Evolutionary conservation across 257 asterid species (phyloP).

Genomic region (Verbena officinalis): DNA sequence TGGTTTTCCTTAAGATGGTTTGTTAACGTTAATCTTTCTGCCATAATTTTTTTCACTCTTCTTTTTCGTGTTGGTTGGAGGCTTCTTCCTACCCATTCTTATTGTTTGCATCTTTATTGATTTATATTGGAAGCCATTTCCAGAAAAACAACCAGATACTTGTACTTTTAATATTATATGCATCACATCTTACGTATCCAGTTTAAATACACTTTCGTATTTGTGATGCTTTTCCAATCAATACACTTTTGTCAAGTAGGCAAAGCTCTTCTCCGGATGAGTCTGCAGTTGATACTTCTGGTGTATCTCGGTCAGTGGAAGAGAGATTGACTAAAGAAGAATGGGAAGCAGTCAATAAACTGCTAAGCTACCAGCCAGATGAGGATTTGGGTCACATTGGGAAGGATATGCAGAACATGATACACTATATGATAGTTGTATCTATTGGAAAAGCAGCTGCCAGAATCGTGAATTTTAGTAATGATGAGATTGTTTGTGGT

Average conservation of each 20-base stretch:
- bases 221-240: slow-evolving; percentile 19
- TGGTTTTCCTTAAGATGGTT: slow-evolving; percentile 95
- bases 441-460: slow-evolving; percentile 92
- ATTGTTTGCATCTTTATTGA: slow-evolving; percentile 11
- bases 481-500: slow-evolving; percentile 89
- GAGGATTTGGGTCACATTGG: slow-evolving; percentile 74
- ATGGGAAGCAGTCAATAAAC: slow-evolving; percentile 95
- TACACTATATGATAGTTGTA: slow-evolving; percentile 70
- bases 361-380: slow-evolving; percentile 90
- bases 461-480: slow-evolving; percentile 67
- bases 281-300: slow-evolving; percentile 52
- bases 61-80: slow-evolving; percentile 5
- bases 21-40: slow-evolving; percentile 34
- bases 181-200: slow-evolving; percentile 19
- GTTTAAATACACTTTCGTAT: slow-evolving; percentile 12
- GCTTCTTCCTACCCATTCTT: slow-evolving; percentile 11
- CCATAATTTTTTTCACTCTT: slow-evolving; percentile 18
- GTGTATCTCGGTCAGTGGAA: slow-evolving; percentile 64
- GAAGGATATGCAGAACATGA: slow-evolving; percentile 80
- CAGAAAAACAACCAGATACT: slow-evolving; percentile 19
- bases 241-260: slow-evolving; percentile 53
- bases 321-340: slow-evolving; percentile 91
- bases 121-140: slow-evolving; percentile 9
- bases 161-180: slow-evolving; percentile 11
- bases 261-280: slow-evolving; percentile 63